Conservation (phyloP, 345 rosid species). For the Trapa incisa region DNA sequence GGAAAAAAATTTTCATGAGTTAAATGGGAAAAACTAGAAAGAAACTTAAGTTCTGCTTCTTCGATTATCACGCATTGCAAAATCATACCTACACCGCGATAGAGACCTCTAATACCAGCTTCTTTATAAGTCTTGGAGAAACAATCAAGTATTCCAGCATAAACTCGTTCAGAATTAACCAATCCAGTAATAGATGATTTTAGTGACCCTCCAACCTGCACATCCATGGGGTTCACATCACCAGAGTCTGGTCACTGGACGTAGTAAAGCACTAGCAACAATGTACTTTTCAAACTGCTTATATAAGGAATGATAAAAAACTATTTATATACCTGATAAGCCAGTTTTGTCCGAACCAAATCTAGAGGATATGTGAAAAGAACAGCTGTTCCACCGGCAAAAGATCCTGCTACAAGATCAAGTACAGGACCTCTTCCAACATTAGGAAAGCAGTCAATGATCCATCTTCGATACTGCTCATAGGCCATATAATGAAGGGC, state of each 20-base stretch:
- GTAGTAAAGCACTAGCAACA: not conserved
- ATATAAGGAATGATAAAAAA: slow-evolving; percentile 8
- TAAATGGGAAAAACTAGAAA: slow-evolving; percentile 5
- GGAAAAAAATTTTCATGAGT: slow-evolving; percentile 12
- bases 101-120: slow-evolving; percentile 69
- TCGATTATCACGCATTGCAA: not conserved
- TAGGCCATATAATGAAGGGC: slow-evolving; percentile 95
- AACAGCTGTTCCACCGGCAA: slow-evolving; percentile 91
- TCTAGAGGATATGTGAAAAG: slow-evolving; percentile 87
- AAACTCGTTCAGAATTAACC: slow-evolving; percentile 30
- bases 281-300: not conserved
- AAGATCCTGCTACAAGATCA: slow-evolving; percentile 85
- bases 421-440: slow-evolving; percentile 71
- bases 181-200: slow-evolving; percentile 26
- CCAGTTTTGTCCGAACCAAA: slow-evolving; percentile 76
- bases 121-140: slow-evolving; percentile 60
- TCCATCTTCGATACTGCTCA: slow-evolving; percentile 88
- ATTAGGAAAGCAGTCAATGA: slow-evolving; percentile 46
- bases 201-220: slow-evolving; percentile 58
- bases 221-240: slow-evolving; percentile 6
- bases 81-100: slow-evolving; percentile 82
- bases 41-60: slow-evolving; percentile 4
- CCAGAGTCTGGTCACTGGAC: not conserved
- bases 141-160: slow-evolving; percentile 72
- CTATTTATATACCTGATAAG: slow-evolving; percentile 57